These are phyloP conservation scores for Rhizopus sp. DNA, from an alignment of 371 early-diverging fungal species.

Conservation along the genomic window DNA sequence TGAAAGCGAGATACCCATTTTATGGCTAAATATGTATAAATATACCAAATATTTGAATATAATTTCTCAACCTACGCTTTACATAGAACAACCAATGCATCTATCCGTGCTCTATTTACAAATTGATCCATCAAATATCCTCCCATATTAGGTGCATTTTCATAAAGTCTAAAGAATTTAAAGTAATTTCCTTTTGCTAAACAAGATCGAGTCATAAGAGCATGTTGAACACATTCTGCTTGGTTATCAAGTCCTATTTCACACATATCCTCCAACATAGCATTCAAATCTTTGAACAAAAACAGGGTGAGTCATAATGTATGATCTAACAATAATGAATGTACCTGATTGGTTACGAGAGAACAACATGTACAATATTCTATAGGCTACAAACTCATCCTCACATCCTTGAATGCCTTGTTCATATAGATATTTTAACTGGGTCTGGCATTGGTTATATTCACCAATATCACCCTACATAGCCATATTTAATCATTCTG, in stretches of 20 bases:
- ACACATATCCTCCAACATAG: constrained; percentile 67
- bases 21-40: constrained; percentile 43
- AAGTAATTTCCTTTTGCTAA: constrained; percentile 83
- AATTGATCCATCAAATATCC: constrained; percentile 90
- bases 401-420: constrained; percentile 66
- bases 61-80: constrained; percentile 61
- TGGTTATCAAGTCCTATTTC: constrained; percentile 58
- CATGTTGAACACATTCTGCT: constrained; percentile 71
- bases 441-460: constrained; percentile 96
- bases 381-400: constrained; percentile 90
- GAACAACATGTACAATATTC: constrained; percentile 87
- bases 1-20: constrained; percentile 47
- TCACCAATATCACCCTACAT: constrained; percentile 90
- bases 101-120: constrained; percentile 80
- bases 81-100: constrained; percentile 69
- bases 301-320: not conserved
- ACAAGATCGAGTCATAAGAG: constrained; percentile 79
- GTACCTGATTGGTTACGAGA: constrained; percentile 84
- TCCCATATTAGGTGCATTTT: constrained; percentile 81
- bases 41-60: not conserved
- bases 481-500: not conserved
- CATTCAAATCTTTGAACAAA: constrained; percentile 66
- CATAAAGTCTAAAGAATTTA: constrained; percentile 77
- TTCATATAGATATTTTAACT: constrained; percentile 86
- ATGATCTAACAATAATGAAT: not conserved